A percentile compares a stretch with the other conserved stretches of the same genome.
phyloP scores from a whole-genome alignment of 164 flowering plant genomes.

The Magnolia officinalis region DNA sequence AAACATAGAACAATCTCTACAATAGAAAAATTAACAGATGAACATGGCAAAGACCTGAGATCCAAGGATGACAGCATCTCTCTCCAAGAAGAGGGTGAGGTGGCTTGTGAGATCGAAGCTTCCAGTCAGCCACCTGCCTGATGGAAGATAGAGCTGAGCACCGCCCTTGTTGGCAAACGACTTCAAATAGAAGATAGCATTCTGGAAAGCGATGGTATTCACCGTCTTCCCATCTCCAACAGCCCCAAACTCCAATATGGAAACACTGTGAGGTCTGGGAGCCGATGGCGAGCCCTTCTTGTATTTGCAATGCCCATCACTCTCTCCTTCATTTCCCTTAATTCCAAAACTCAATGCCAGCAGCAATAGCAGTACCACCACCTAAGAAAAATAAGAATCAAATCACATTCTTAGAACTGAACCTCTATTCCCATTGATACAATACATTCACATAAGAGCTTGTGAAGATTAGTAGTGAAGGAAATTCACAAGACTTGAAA shows the following conservation, averaged over 20 bases:
- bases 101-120: constrained; percentile 91
- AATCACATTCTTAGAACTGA: not conserved
- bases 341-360: constrained; percentile 41
- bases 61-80: constrained; percentile 75
- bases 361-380: constrained; percentile 54
- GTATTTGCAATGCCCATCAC: constrained; percentile 40
- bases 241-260: constrained; percentile 91
- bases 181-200: constrained; percentile 86
- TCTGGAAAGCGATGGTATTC: constrained; percentile 87
- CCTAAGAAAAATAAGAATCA: constrained; percentile 18
- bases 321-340: constrained; percentile 25
- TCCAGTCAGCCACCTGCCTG: constrained; percentile 89
- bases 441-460: not conserved
- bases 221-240: constrained; percentile 90
- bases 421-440: not conserved
- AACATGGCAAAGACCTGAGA: constrained; percentile 49
- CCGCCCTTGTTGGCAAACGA: constrained; percentile 95
- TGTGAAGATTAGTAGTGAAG: not conserved
- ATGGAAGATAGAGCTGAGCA: constrained; percentile 85
- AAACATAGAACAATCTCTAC: too few species aligned
- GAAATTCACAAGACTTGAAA: too few species aligned
- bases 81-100: constrained; percentile 86
- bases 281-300: constrained; percentile 36
- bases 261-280: constrained; percentile 89
- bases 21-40: too few species aligned